Percentiles rank a stretch among this genome's conserved stretches.
Conservation (phyloP, 2,329 filamentous ascomycete genomes). For the Penicillium sp. region DNA sequence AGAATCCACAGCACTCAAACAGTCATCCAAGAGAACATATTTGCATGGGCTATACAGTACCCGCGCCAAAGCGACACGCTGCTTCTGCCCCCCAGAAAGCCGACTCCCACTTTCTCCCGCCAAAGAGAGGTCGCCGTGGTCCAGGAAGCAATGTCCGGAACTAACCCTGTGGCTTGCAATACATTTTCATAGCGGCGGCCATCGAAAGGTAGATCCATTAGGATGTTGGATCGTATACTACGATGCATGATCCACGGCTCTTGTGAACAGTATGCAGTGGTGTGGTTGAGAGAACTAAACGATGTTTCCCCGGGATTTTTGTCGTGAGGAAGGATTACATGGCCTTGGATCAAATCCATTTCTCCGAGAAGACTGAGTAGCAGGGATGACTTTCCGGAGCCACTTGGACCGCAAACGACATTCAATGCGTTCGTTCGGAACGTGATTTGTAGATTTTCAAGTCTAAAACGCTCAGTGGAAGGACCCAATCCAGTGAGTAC, state of each 20-base stretch:
- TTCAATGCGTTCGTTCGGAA: not conserved
- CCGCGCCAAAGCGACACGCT: constrained; percentile 89
- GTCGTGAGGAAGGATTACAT: not conserved
- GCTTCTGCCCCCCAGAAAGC: constrained; percentile 91
- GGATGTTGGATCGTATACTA: constrained; percentile 5
- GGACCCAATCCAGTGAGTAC: not conserved
- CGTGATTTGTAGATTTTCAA: not conserved
- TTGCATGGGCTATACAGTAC: constrained; percentile 51
- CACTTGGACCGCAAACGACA: constrained; percentile 1
- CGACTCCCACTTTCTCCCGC: constrained; percentile 32
- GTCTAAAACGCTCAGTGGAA: not conserved
- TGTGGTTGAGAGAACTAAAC: not conserved
- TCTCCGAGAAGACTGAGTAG: constrained; percentile 5
- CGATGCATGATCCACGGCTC: constrained; percentile 4
- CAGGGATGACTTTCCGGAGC: constrained; percentile 7
- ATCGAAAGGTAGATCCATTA: constrained; percentile 1
- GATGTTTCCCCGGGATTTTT: not conserved
- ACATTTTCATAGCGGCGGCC: not conserved
- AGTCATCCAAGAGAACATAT: constrained; percentile 4
- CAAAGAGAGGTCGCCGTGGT: not conserved
- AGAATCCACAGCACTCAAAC: constrained; percentile 7
- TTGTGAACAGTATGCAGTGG: constrained; percentile 7
- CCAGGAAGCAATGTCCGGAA: not conserved
- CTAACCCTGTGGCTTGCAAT: not conserved
- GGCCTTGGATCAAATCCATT: constrained; percentile 3